Evolutionary conservation across 2,329 filamentous ascomycete species (phyloP).

Genomic region (Botrytis fabae): DNA sequence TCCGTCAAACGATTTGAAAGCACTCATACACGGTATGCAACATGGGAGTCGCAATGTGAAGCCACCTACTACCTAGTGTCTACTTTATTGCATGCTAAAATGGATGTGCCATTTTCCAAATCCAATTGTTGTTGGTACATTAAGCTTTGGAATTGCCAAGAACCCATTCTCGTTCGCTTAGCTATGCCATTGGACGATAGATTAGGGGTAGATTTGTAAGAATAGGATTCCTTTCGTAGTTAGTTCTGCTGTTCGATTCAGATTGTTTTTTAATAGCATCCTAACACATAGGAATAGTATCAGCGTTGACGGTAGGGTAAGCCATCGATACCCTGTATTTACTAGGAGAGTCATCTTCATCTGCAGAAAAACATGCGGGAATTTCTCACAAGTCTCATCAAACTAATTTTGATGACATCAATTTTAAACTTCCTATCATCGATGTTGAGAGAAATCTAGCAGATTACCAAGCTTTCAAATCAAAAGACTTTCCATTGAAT

Average conservation of each 20-base stretch:
- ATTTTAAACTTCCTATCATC: too few species aligned
- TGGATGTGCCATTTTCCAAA: background rate
- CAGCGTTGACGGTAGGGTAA: too few species aligned
- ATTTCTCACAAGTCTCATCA: too few species aligned
- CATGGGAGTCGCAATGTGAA: background rate
- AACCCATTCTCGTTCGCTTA: background rate
- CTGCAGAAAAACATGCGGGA: too few species aligned
- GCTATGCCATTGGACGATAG: background rate
- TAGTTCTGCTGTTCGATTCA: background rate
- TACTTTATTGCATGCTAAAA: background rate
- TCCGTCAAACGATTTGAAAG: too few species aligned
- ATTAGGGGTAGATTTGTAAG: background rate
- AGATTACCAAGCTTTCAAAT: too few species aligned
- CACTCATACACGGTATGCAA: too few species aligned
- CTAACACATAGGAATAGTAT: background rate
- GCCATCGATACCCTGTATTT: too few species aligned
- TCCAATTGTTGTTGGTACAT: background rate
- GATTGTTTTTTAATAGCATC: background rate
- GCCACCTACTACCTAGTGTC: background rate
- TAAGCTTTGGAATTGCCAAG: background rate
- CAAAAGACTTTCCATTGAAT: too few species aligned
- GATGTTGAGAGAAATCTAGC: too few species aligned
- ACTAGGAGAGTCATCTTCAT: too few species aligned
- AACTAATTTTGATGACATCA: too few species aligned
- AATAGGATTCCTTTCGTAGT: background rate